Evolutionary conservation across 768 basidiomycete genomes (phyloP).

Genomic region (Tulasnella sp.): DNA sequence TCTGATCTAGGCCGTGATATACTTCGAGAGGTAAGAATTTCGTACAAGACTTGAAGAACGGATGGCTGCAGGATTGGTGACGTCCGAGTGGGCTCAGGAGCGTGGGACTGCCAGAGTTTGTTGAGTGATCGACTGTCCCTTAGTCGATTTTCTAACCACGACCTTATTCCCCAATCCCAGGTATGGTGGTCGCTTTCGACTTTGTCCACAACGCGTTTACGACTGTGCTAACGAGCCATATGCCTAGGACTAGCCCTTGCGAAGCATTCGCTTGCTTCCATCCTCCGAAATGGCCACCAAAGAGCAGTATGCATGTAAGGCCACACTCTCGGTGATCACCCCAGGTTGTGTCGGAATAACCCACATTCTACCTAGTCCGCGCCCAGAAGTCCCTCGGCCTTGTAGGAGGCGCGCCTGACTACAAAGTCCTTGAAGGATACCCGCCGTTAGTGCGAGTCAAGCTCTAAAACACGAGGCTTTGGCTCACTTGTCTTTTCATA

Average conservation of each 20-base stretch:
- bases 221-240: background rate
- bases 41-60: background rate
- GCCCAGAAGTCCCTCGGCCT: constrained; percentile 92
- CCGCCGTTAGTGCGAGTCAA: constrained; percentile 37
- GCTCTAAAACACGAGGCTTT: constrained; percentile 16
- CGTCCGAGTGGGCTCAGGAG: background rate
- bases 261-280: constrained; percentile 38
- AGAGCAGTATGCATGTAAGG: constrained; percentile 82
- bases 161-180: constrained; percentile 4
- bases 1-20: background rate
- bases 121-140: constrained; percentile 5
- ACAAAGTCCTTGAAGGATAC: constrained; percentile 58
- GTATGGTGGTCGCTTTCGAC: background rate
- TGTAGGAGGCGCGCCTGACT: constrained; percentile 76
- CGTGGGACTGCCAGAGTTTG: constrained; percentile 7
- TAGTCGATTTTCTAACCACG: constrained; percentile 24
- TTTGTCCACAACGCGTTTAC: background rate
- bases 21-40: background rate
- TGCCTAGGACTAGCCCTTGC: background rate
- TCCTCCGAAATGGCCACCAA: constrained; percentile 62
- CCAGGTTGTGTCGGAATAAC: constrained; percentile 25
- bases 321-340: background rate
- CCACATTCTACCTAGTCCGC: constrained; percentile 51
- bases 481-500: constrained; percentile 39
- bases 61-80: background rate